Conservation (phyloP, 306 rosid genomes). For the Rubus parviflorus region DNA sequence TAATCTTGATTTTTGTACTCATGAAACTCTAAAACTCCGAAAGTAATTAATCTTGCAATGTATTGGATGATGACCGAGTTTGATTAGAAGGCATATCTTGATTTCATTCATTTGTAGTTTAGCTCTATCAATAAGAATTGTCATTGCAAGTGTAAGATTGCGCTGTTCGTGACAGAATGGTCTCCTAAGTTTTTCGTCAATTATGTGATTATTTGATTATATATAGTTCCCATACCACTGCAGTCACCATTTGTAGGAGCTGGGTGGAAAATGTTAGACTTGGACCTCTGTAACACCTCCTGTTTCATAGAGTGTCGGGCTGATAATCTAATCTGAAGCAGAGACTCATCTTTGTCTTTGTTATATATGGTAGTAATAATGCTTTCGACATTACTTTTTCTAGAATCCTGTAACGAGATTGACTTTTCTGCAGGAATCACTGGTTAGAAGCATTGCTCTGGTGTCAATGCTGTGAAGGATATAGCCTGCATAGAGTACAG, state of each 20-base stretch:
- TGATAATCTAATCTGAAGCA: not conserved
- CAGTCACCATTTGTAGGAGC: not conserved
- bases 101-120: not conserved
- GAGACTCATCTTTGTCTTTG: constrained; percentile 10
- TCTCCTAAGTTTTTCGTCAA: not conserved
- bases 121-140: not conserved
- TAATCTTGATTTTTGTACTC: not conserved
- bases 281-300: not conserved
- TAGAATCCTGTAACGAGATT: constrained; percentile 23
- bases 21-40: not conserved
- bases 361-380: constrained; percentile 15
- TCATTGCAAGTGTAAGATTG: not conserved
- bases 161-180: constrained; percentile 8
- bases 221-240: not conserved
- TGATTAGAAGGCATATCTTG: not conserved
- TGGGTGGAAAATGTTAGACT: not conserved
- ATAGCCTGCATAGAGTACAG: constrained; percentile 18
- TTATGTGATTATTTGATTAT: not conserved
- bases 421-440: constrained; percentile 21
- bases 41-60: not conserved
- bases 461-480: constrained; percentile 12
- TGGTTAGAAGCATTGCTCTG: constrained; percentile 20
- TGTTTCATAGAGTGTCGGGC: not conserved
- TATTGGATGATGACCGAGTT: too few species aligned
- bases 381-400: constrained; percentile 19